A percentile compares a stretch with the other conserved stretches of the same genome.
Conservation (phyloP, 2,329 filamentous ascomycete genomes). For the Botrytis elliptica region DNA sequence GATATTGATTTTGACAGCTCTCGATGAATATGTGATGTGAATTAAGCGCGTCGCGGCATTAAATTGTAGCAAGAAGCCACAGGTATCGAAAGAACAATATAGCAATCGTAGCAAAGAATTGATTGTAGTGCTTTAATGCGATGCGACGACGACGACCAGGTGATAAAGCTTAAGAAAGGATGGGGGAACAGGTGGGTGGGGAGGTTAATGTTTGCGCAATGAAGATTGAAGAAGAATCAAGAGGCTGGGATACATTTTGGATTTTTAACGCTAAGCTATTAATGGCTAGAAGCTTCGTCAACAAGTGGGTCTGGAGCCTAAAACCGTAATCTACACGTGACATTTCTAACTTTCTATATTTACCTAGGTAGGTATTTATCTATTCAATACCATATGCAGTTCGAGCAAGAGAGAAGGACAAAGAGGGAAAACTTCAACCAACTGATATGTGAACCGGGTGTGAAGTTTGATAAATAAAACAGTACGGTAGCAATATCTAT, state of each 20-base stretch:
- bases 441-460: neutral
- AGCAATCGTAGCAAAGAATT: neutral
- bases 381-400: neutral
- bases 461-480: neutral
- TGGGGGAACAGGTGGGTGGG: constrained; percentile 11
- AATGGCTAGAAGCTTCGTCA: neutral
- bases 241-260: constrained; percentile 18
- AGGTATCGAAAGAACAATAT: neutral
- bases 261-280: neutral
- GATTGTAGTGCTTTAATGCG: neutral
- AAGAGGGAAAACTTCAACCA: neutral
- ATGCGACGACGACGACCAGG: neutral
- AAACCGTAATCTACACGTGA: neutral
- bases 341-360: neutral
- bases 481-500: neutral
- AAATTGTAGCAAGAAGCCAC: constrained; percentile 5
- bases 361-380: too few relatives aligned
- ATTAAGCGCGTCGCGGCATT: constrained; percentile 4
- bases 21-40: neutral
- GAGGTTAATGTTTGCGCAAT: constrained; percentile 10
- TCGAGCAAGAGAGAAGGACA: neutral
- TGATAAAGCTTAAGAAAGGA: constrained; percentile 10
- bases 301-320: neutral
- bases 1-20: neutral
- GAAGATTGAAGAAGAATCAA: constrained; percentile 19